Evolutionary conservation across 2,329 filamentous ascomycete species (phyloP), one percentile per base, ranked within the genome.

Genomic region (Pseudopyrenochaeta lycopersici): DNA sequence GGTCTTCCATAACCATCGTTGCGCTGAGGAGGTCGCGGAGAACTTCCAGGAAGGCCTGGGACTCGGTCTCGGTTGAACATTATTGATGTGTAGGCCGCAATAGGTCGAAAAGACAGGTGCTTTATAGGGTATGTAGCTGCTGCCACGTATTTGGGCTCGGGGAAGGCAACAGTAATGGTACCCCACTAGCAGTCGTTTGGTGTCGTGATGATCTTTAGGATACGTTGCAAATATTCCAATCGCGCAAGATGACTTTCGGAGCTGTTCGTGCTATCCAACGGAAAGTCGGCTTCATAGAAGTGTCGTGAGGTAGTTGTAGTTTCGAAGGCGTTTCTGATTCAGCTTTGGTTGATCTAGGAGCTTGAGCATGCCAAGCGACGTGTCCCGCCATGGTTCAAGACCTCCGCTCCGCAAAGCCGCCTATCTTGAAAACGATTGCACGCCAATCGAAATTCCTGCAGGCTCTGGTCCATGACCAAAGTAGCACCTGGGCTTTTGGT

Each of bases 31-130:
- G 76, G 76, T 29, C 77, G 76, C 20, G 76, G 76, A 38, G 76
- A 73, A 46, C 75, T 74, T 46, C 77, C 72, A 52, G 77, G 65
- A 80, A 84, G 27, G 7, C 78, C 77, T 35, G 77, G 76, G n/a
- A 81, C 69, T 54, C 82, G 81, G 67, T 81, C 80, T 58, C 84
- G 81, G 69, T 84, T 85, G 70, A 86, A 86, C 84, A 86, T 86
- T 45, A 11, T 49, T 53, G 49, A 29, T 20, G 15, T 11, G 29
- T n/a, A 11, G 10, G 35, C 15, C 23, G 23, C 9, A 39, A 14
- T 27, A 27, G 23, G 23, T 27, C 5, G 43, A 27, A 27, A 18
- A 14, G 6, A 6, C 17, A 18, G 15, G 14, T 31, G n/a, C 7
- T n/a, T 33, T 44, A 20, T 38, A 35, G 20, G 17, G 31, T n/a